Conservation (phyloP, 2,329 filamentous ascomycete genomes). For the Berkeleyomyces basicola region DNA sequence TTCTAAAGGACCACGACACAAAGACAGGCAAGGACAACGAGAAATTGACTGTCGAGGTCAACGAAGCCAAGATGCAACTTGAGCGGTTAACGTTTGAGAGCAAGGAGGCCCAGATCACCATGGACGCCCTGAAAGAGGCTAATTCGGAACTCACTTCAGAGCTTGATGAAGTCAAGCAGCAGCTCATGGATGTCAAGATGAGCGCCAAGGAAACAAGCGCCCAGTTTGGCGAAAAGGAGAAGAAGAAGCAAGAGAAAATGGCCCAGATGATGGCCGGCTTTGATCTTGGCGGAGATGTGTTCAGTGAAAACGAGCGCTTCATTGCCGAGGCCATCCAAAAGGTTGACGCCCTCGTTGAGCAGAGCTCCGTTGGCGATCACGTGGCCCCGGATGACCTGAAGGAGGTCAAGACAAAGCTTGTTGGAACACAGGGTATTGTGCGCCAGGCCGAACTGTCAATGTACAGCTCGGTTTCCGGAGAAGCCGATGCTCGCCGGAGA, state of each 20-base stretch:
- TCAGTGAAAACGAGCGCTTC: constrained; percentile 79
- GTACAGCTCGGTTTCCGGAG: constrained; percentile 49
- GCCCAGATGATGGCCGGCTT: constrained; percentile 99
- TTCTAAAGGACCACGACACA: constrained; percentile 71
- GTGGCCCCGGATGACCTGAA: constrained; percentile 69
- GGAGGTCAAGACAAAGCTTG: constrained; percentile 57
- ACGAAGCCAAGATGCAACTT: constrained; percentile 90
- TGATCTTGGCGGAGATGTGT: constrained; percentile 79
- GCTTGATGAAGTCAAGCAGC: constrained; percentile 89
- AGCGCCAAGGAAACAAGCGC: constrained; percentile 85
- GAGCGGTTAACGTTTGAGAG: constrained; percentile 91
- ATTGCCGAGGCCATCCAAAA: constrained; percentile 73
- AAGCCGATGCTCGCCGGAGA: constrained; percentile 50
- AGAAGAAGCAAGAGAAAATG: constrained; percentile 98
- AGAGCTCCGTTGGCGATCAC: constrained; percentile 58
- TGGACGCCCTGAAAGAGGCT: constrained; percentile 93
- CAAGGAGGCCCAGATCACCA: constrained; percentile 92
- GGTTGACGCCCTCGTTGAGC: constrained; percentile 61
- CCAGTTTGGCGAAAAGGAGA: constrained; percentile 89
- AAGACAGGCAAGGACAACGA: constrained; percentile 84
- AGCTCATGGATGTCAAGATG: constrained; percentile 91
- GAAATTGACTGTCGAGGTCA: constrained; percentile 65
- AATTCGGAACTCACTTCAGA: constrained; percentile 85
- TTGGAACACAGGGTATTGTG: constrained; percentile 84
- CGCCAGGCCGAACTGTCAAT: constrained; percentile 81